phyloP scores from a whole-genome alignment of 2,329 filamentous ascomycete genomes.

The Proliferodiscus dingleyae region DNA sequence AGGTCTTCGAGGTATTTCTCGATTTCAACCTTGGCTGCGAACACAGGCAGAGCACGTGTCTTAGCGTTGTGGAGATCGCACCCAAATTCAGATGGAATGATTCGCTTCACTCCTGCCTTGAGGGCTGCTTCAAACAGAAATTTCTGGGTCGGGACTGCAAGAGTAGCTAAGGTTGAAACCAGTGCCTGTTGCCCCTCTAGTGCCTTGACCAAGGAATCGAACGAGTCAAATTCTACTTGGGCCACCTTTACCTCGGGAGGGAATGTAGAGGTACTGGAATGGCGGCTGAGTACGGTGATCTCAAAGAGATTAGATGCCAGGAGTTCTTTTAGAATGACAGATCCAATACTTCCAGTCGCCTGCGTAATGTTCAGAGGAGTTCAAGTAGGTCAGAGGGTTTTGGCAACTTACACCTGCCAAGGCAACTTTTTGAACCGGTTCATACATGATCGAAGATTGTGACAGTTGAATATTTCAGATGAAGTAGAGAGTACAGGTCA shows the following conservation, averaged over 20 bases:
- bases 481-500: not conserved
- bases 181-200: slow-evolving; percentile 54
- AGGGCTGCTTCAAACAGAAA: slow-evolving; percentile 53
- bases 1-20: slow-evolving; percentile 37
- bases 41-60: slow-evolving; percentile 43
- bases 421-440: slow-evolving; percentile 20
- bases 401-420: slow-evolving; percentile 19
- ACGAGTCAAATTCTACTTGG: slow-evolving; percentile 41
- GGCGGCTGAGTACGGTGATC: slow-evolving; percentile 45
- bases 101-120: slow-evolving; percentile 53
- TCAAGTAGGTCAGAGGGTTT: not conserved
- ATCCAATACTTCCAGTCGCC: slow-evolving; percentile 22
- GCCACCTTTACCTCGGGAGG: slow-evolving; percentile 36
- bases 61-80: slow-evolving; percentile 36
- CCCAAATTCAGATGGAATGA: slow-evolving; percentile 55
- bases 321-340: slow-evolving; percentile 20
- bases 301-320: slow-evolving; percentile 33
- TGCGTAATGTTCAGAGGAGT: slow-evolving; percentile 5
- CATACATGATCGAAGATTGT: slow-evolving; percentile 14
- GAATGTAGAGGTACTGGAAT: slow-evolving; percentile 15
- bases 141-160: slow-evolving; percentile 38
- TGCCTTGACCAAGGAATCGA: slow-evolving; percentile 38
- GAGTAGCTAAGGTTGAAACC: slow-evolving; percentile 41
- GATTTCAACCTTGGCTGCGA: slow-evolving; percentile 43
- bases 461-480: not conserved